A percentile compares a stretch with the other conserved stretches of the same genome.
Conservation (phyloP, 2,329 filamentous ascomycete species). For the Paecilomyces dactylethromorphus region DNA sequence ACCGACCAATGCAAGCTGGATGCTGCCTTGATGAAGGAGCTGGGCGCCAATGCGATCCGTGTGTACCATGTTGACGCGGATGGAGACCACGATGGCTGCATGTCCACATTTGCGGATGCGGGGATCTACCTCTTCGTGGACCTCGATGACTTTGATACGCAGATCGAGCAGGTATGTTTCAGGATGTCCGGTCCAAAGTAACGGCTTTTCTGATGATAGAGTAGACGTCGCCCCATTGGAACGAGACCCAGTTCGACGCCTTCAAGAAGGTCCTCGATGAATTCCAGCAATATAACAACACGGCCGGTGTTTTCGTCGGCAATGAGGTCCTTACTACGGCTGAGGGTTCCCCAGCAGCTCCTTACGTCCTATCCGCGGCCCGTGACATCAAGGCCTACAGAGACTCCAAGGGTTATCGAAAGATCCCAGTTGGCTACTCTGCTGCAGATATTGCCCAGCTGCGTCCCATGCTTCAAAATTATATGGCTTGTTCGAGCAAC, state of each 20-base stretch:
- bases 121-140: constrained; percentile 83
- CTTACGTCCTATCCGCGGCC: constrained; percentile 75
- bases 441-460: constrained; percentile 73
- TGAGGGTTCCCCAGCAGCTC: constrained; percentile 58
- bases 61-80: constrained; percentile 78
- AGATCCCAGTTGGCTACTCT: constrained; percentile 80
- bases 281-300: constrained; percentile 71
- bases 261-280: constrained; percentile 70
- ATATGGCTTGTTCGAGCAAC: constrained; percentile 72
- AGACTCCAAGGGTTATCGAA: constrained; percentile 66
- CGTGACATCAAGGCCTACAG: constrained; percentile 80
- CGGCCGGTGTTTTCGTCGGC: constrained; percentile 77
- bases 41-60: constrained; percentile 78
- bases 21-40: constrained; percentile 66
- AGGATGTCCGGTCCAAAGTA: background rate
- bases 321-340: constrained; percentile 65
- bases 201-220: background rate
- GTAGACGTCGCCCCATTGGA: constrained; percentile 62
- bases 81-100: constrained; percentile 69
- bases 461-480: constrained; percentile 61
- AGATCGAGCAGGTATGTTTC: constrained; percentile 34
- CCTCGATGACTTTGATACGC: constrained; percentile 51
- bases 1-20: constrained; percentile 70
- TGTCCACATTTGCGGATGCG: constrained; percentile 69
- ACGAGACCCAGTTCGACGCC: constrained; percentile 59